A percentile compares a stretch with the other conserved stretches of the same genome.
These are phyloP conservation scores for Lactarius tabidus DNA, from an alignment of 768 basidiomycete species.

Conservation along the genomic window DNA sequence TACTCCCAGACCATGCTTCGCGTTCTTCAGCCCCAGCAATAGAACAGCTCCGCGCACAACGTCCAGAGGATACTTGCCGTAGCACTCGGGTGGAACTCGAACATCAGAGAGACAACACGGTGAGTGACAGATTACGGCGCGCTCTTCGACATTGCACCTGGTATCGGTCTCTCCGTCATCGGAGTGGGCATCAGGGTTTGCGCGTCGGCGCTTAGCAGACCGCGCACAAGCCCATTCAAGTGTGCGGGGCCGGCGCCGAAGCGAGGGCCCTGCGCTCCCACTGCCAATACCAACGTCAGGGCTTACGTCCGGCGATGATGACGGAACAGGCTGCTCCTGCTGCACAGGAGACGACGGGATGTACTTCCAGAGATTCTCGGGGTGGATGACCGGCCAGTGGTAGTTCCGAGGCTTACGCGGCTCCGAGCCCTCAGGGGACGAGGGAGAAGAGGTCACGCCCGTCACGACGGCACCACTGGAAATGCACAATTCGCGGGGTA, in stretches of 20 bases:
- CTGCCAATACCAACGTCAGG: slow-evolving; percentile 8
- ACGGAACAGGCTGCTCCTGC: slow-evolving; percentile 19
- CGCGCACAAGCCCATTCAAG: slow-evolving; percentile 47
- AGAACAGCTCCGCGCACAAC: slow-evolving; percentile 32
- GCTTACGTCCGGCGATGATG: slow-evolving; percentile 23
- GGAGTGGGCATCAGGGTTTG: slow-evolving; percentile 16
- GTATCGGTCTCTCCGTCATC: slow-evolving; percentile 25
- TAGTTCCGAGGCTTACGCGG: slow-evolving; percentile 16
- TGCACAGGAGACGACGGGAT: slow-evolving; percentile 30
- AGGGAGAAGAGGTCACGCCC: slow-evolving; percentile 4
- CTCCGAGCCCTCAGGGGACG: slow-evolving; percentile 4
- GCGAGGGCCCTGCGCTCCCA: slow-evolving; percentile 16
- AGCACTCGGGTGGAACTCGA: slow-evolving; percentile 28
- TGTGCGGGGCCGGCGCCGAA: slow-evolving; percentile 30
- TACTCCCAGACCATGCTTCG: not conserved
- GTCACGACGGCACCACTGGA: not conserved
- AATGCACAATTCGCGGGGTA: not conserved
- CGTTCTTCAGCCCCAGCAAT: slow-evolving; percentile 25
- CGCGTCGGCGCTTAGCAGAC: slow-evolving; percentile 36
- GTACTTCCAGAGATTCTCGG: slow-evolving; percentile 32
- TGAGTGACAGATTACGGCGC: not conserved
- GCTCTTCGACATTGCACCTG: slow-evolving; percentile 9
- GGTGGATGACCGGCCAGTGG: slow-evolving; percentile 13
- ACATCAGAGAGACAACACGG: slow-evolving; percentile 4
- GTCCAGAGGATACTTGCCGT: slow-evolving; percentile 29